phyloP scores from a whole-genome alignment of 1,284 basidiomycete genomes.

The Ustilago sp. region DNA sequence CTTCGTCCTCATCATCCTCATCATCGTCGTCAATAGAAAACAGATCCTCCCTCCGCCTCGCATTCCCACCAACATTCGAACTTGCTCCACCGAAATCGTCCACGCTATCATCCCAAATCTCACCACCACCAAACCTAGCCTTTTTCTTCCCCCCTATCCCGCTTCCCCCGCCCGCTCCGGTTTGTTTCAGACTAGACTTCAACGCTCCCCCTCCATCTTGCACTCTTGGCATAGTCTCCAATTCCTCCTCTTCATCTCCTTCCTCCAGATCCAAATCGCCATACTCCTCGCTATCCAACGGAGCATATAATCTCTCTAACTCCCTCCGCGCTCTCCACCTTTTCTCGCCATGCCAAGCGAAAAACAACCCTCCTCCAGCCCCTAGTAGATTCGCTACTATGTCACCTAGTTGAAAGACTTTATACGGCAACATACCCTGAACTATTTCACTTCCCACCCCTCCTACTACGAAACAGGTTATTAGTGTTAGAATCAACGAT shows the following conservation, averaged over 20 bases:
- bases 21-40: conserved; percentile 59
- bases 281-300: conserved; percentile 56
- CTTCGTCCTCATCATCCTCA: conserved; percentile 38
- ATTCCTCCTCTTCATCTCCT: conserved; percentile 8
- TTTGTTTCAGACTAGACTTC: conserved; percentile 22
- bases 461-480: conserved; percentile 73
- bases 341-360: conserved; percentile 54
- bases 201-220: not conserved
- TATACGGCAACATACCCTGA: conserved; percentile 84
- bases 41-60: conserved; percentile 23
- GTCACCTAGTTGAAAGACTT: conserved; percentile 82
- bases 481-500: conserved; percentile 76
- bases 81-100: conserved; percentile 10
- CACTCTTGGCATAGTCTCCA: not conserved
- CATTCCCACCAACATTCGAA: not conserved
- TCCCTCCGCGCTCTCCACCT: conserved; percentile 52
- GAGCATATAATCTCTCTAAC: conserved; percentile 58
- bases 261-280: conserved; percentile 42
- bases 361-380: conserved; percentile 78
- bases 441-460: conserved; percentile 87
- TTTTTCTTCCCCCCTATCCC: conserved; percentile 26
- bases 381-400: conserved; percentile 85
- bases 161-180: not conserved
- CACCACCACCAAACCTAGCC: conserved; percentile 20
- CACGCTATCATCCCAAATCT: conserved; percentile 41